These are phyloP conservation scores for Coelastrella sp. DNA, from an alignment of 139 green algal species.

Conservation along the genomic window DNA sequence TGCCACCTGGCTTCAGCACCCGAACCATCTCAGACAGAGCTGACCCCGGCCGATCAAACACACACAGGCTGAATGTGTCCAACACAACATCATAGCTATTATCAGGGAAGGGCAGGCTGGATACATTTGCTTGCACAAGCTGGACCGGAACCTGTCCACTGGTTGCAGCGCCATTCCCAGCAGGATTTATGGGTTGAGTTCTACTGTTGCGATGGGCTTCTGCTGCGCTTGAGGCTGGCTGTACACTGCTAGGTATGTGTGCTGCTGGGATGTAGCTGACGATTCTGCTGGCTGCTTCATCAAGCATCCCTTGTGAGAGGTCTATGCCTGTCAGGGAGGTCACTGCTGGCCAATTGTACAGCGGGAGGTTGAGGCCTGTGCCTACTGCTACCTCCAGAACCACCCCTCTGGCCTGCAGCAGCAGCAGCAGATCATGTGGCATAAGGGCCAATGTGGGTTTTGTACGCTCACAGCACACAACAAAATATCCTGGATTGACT, in stretches of 20 bases:
- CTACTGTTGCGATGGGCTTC: not conserved
- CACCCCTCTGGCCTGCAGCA: slow-evolving; percentile 49
- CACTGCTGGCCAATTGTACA: slow-evolving; percentile 56
- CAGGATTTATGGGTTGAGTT: not conserved
- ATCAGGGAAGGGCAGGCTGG: slow-evolving; percentile 60
- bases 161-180: not conserved
- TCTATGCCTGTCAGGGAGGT: slow-evolving; percentile 59
- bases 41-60: slow-evolving; percentile 63
- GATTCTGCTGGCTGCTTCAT: slow-evolving; percentile 45
- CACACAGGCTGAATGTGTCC: slow-evolving; percentile 83
- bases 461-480: no score
- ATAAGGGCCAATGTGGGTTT: no score
- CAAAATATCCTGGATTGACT: no score
- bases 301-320: slow-evolving; percentile 72
- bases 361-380: slow-evolving; percentile 75
- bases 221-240: not conserved
- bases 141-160: not conserved
- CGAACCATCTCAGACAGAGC: slow-evolving; percentile 70
- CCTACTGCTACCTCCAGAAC: slow-evolving; percentile 67
- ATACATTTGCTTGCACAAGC: slow-evolving; percentile 63
- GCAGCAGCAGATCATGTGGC: no score
- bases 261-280: not conserved
- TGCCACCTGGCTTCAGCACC: slow-evolving; percentile 65
- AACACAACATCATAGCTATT: slow-evolving; percentile 71
- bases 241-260: slow-evolving; percentile 5